Evolutionary conservation across 1,284 basidiomycete genomes (phyloP).

Genomic region (Serendipita sp.): DNA sequence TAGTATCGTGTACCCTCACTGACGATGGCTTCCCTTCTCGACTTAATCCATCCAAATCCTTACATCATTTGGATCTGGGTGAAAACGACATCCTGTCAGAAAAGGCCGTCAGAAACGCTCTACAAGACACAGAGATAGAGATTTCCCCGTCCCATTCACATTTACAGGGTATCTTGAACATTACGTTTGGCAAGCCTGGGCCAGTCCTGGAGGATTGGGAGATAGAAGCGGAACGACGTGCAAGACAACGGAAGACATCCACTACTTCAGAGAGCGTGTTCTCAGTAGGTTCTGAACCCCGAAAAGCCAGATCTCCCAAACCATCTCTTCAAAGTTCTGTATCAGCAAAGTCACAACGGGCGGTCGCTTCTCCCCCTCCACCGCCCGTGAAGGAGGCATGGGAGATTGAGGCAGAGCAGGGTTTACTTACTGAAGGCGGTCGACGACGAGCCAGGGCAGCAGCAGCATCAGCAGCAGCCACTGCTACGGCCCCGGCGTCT

Average conservation of each 20-base stretch:
- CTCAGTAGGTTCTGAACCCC: not conserved
- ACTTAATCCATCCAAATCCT: slow-evolving; percentile 30
- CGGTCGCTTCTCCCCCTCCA: slow-evolving; percentile 5
- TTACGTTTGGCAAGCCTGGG: slow-evolving; percentile 54
- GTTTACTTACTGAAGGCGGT: slow-evolving; percentile 55
- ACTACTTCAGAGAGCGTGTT: slow-evolving; percentile 19
- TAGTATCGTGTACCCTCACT: slow-evolving; percentile 31
- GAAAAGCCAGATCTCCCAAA: not conserved
- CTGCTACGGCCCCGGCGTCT: not conserved
- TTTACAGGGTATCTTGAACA: slow-evolving; percentile 33
- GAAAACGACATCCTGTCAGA: slow-evolving; percentile 39
- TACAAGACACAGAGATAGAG: slow-evolving; percentile 33
- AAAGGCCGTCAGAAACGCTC: slow-evolving; percentile 24
- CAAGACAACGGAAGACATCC: not conserved
- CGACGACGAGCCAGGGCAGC: slow-evolving; percentile 35
- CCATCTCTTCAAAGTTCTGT: not conserved
- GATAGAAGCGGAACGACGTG: slow-evolving; percentile 46
- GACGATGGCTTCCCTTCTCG: slow-evolving; percentile 16
- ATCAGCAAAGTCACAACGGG: not conserved
- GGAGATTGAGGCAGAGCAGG: slow-evolving; percentile 65
- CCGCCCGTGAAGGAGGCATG: slow-evolving; percentile 45
- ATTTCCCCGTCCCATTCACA: slow-evolving; percentile 39
- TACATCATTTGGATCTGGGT: slow-evolving; percentile 46
- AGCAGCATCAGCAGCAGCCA: slow-evolving; percentile 25
- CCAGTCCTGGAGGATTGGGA: slow-evolving; percentile 57